Evolutionary conservation across 1,284 basidiomycete genomes (phyloP), one percentile per base, ranked within the genome.

Genomic region (Neolentinus lepideus): DNA sequence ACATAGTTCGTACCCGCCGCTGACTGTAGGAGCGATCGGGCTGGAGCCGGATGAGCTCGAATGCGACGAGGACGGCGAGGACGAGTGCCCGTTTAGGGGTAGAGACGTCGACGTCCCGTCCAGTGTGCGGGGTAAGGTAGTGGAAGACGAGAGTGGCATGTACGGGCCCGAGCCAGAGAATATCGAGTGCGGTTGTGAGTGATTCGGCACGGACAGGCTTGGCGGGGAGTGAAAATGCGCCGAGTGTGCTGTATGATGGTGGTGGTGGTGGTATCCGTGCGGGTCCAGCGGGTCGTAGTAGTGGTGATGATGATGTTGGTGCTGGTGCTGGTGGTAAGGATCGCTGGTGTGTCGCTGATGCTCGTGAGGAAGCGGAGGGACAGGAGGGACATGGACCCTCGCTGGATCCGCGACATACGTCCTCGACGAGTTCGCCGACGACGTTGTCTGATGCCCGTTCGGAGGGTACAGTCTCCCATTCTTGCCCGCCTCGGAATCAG

Each of bases 1-100:
- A 67, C 92, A 96, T 25, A 95, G 79, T 67, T 95, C 92, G 66
- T 88, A 94, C 0, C 93, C 92, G 19, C 64, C 38, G 38, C 16
- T 16, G 16, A 43, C 38, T 6, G 16, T 43, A 16, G 16, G 38
- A 4, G 38, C 12, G 6, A 21, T 43, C 38, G 38, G 38, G 16
- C 16, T 43, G 6, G 38, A 43, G 8, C 38, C 38, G 12, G 29
- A 31, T 16, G 38, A 43, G 38, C 38, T 43, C 8, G 38, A 43
- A 3, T 43, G 38, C 16, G 38, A 43, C 16, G 38, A 43, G 38
- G 38, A 43, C 4, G 38, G 38, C 4, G 38, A 43, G 16, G 38
- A n/a, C 8, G 12, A 16, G 38, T 16, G 38, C n/a, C 16, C 16
- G 38, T 43, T n/a, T n/a, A 43, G 38, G 8, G 19, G 38, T 16